Percentiles rank a stretch among this genome's conserved stretches.
phyloP scores from a whole-genome alignment of 2,329 filamentous ascomycete species.

The Phialophora chinensis region DNA sequence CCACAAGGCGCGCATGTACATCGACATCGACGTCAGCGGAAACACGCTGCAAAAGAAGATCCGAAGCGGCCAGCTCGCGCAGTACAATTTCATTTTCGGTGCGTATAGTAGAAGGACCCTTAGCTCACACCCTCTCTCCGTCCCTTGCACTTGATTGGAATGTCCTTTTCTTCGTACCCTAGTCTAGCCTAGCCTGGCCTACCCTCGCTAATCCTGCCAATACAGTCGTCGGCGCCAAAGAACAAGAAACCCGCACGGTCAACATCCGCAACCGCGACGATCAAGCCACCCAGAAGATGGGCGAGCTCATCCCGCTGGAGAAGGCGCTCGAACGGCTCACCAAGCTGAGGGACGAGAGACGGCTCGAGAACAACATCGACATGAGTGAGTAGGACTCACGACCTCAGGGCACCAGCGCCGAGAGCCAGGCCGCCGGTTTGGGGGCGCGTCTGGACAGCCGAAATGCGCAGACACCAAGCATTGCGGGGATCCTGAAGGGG shows the following conservation, averaged over 20 bases:
- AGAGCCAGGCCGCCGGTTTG: neutral
- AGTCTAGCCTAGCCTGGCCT: neutral
- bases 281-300: slow-evolving; percentile 65
- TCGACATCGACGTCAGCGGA: slow-evolving; percentile 56
- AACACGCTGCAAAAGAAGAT: slow-evolving; percentile 61
- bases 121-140: neutral
- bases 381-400: slow-evolving; percentile 30
- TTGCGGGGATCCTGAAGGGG: neutral
- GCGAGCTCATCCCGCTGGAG: slow-evolving; percentile 65
- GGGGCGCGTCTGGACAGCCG: neutral
- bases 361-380: slow-evolving; percentile 47
- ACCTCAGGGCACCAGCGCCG: neutral
- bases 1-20: slow-evolving; percentile 53
- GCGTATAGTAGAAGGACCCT: slow-evolving; percentile 37
- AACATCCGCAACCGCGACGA: slow-evolving; percentile 71
- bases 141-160: neutral
- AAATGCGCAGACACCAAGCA: neutral
- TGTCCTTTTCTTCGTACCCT: neutral
- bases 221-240: slow-evolving; percentile 66
- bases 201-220: neutral
- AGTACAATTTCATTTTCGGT: slow-evolving; percentile 61
- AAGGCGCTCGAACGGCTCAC: slow-evolving; percentile 62
- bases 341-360: slow-evolving; percentile 53
- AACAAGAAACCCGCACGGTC: slow-evolving; percentile 64
- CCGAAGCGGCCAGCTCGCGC: slow-evolving; percentile 54